phyloP scores from a whole-genome alignment of 2,329 filamentous ascomycete genomes.

The Fusarium goolgardi region DNA sequence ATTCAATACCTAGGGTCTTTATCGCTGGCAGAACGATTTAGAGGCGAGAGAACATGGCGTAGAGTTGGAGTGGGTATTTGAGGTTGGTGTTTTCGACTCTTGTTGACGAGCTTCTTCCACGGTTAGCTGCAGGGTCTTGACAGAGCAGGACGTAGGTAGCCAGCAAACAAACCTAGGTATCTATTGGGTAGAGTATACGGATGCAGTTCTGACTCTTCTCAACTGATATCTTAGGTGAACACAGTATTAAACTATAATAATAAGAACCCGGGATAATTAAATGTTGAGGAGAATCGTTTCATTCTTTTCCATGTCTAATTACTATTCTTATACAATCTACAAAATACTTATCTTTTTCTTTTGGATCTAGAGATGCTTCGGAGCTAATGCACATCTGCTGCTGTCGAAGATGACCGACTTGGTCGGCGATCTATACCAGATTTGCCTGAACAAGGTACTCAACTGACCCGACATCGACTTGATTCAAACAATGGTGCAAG shows the following conservation, averaged over 20 bases:
- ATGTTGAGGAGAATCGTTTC: background rate
- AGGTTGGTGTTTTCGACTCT: constrained; percentile 26
- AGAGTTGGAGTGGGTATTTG: constrained; percentile 28
- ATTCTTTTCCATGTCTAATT: background rate
- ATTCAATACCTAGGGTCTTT: constrained; percentile 23
- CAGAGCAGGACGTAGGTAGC: constrained; percentile 21
- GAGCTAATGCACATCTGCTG: constrained; percentile 1
- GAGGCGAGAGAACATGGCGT: constrained; percentile 20
- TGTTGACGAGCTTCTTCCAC: constrained; percentile 19
- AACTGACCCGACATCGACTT: constrained; percentile 21
- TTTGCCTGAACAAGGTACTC: constrained; percentile 17
- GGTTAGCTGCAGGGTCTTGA: constrained; percentile 43
- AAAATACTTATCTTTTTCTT: background rate
- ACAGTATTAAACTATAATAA: background rate
- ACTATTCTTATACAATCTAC: background rate
- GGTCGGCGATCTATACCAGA: constrained; percentile 36
- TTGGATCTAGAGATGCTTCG: background rate
- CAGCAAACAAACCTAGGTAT: constrained; percentile 35
- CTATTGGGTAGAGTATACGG: constrained; percentile 12
- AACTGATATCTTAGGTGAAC: background rate
- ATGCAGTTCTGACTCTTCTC: background rate
- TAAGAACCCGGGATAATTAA: background rate
- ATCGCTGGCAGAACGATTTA: constrained; percentile 39
- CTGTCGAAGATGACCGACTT: constrained; percentile 28
- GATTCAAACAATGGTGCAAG: constrained; percentile 7